Conservation (phyloP, 305 asterid genomes). For the Solanum hybrid region DNA sequence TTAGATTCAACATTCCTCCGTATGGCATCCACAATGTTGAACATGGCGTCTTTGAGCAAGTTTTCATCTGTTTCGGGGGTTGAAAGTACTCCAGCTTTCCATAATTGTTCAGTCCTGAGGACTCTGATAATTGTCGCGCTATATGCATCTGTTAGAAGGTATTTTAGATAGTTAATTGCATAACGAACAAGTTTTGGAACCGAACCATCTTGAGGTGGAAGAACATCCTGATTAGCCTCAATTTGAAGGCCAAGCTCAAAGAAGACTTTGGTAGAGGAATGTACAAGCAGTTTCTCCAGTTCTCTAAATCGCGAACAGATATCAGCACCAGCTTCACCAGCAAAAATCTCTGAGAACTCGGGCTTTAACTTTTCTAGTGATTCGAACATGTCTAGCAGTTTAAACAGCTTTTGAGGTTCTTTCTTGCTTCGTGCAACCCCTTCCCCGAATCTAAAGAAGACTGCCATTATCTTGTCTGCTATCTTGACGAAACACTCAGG, state of each 20-base stretch:
- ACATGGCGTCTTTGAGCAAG: constrained; percentile 43
- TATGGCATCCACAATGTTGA: constrained; percentile 69
- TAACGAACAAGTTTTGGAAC: constrained; percentile 73
- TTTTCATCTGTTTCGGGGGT: constrained; percentile 31
- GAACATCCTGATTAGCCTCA: constrained; percentile 57
- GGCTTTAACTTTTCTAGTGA: constrained; percentile 50
- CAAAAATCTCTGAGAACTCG: constrained; percentile 34
- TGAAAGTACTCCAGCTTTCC: constrained; percentile 52
- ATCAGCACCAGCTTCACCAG: constrained; percentile 52
- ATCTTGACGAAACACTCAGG: constrained; percentile 69
- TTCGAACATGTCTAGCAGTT: constrained; percentile 70
- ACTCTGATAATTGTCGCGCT: constrained; percentile 46
- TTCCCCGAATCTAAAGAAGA: constrained; percentile 77
- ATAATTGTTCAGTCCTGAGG: constrained; percentile 47
- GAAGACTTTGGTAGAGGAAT: constrained; percentile 49
- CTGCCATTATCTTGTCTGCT: constrained; percentile 85
- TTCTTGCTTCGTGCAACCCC: constrained; percentile 76
- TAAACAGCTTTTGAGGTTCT: constrained; percentile 79
- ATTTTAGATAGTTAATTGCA: constrained; percentile 62
- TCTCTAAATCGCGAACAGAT: constrained; percentile 56
- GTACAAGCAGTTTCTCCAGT: constrained; percentile 62
- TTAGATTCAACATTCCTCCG: constrained; percentile 55
- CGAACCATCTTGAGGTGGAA: constrained; percentile 59
- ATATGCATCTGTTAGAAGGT: constrained; percentile 38
- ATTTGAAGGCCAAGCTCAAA: constrained; percentile 71